A percentile compares a stretch with the other conserved stretches of the same genome.
phyloP scores from a whole-genome alignment of 805 yeast species.

The Groenewaldozyma salmanticensis region DNA sequence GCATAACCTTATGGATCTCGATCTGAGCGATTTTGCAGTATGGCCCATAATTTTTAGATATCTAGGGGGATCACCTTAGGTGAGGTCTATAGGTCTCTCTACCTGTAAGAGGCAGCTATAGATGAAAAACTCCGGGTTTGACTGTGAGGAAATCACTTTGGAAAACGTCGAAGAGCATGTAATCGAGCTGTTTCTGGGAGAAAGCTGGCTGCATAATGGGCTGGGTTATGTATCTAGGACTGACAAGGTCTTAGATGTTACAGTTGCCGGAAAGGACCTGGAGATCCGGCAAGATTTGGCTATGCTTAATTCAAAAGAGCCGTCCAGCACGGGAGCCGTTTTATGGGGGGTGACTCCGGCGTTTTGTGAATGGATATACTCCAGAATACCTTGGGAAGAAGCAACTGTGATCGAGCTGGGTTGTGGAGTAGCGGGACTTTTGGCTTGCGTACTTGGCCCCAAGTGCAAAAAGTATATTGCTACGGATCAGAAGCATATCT shows the following conservation, averaged over 20 bases:
- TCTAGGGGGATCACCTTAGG: too few species aligned
- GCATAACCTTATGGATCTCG: too few species aligned
- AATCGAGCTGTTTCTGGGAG: neutral
- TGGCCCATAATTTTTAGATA: too few species aligned
- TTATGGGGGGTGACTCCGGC: conserved; percentile 47
- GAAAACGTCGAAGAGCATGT: neutral
- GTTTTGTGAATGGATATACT: conserved; percentile 46
- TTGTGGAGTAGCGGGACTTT: conserved; percentile 48
- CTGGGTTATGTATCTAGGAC: conserved; percentile 22
- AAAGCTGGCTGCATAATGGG: conserved; percentile 4
- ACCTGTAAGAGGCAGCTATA: too few species aligned
- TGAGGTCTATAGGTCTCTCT: too few species aligned
- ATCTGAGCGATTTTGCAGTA: too few species aligned
- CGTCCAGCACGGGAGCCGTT: conserved; percentile 50
- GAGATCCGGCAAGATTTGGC: conserved; percentile 13
- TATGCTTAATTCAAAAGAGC: conserved; percentile 11
- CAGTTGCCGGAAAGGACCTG: conserved; percentile 15
- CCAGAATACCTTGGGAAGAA: conserved; percentile 8
- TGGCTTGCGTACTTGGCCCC: conserved; percentile 34
- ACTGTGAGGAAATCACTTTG: neutral
- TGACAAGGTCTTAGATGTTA: conserved; percentile 13
- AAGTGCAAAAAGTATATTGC: conserved; percentile 35
- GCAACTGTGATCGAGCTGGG: conserved; percentile 47
- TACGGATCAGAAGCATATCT: conserved; percentile 47
- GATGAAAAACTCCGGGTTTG: too few species aligned